Evolutionary conservation across 2,329 filamentous ascomycete genomes (phyloP).

Genomic region (Cladosporium sp.): DNA sequence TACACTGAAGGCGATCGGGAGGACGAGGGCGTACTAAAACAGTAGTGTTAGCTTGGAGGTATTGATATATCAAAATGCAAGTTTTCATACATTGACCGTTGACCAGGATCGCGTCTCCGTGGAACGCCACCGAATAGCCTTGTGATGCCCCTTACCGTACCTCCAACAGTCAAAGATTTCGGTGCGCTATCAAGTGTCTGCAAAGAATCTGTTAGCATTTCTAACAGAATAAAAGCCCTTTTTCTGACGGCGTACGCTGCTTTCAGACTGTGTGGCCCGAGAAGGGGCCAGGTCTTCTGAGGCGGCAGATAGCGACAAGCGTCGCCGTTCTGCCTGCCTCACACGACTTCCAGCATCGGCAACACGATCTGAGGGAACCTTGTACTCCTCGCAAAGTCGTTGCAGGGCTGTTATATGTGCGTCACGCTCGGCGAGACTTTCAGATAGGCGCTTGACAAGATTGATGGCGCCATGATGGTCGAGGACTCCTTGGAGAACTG

Average conservation of each 20-base stretch:
- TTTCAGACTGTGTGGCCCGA: constrained; percentile 12
- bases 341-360: constrained; percentile 29
- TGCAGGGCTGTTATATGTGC: constrained; percentile 37
- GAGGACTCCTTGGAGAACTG: constrained; percentile 30
- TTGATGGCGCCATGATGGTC: constrained; percentile 34
- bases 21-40: constrained; percentile 25
- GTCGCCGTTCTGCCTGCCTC: constrained; percentile 32
- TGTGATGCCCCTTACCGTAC: constrained; percentile 28
- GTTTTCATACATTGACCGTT: constrained; percentile 2
- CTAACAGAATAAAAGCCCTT: not conserved
- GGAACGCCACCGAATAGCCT: constrained; percentile 33
- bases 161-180: constrained; percentile 8
- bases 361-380: constrained; percentile 31
- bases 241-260: not conserved
- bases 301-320: constrained; percentile 28
- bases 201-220: not conserved
- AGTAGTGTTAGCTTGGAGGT: not conserved
- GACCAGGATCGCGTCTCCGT: constrained; percentile 3
- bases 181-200: constrained; percentile 11
- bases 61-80: not conserved
- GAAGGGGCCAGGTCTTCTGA: constrained; percentile 26
- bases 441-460: constrained; percentile 32
- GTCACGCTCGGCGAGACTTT: constrained; percentile 35
- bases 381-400: constrained; percentile 35
- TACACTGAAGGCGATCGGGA: constrained; percentile 31